These are phyloP conservation scores for Diaporthe caulivora DNA, from an alignment of 2,329 filamentous ascomycete genomes.

Conservation along the genomic window DNA sequence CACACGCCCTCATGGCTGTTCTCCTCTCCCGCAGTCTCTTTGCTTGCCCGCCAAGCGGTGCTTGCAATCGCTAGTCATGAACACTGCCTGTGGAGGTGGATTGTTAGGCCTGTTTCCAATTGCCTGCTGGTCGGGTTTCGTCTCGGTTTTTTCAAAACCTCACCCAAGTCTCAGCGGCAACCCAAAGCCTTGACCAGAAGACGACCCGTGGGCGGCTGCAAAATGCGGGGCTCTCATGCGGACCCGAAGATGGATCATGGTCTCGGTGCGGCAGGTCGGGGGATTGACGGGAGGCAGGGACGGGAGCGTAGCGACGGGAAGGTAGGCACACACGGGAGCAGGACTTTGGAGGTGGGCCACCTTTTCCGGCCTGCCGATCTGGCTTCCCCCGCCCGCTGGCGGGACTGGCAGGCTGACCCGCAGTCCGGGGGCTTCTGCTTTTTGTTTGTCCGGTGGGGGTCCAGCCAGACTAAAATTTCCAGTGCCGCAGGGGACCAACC, in stretches of 20 bases:
- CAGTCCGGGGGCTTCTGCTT: neutral
- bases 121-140: slow-evolving; percentile 7
- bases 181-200: slow-evolving; percentile 21
- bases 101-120: slow-evolving; percentile 15
- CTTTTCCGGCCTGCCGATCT: neutral
- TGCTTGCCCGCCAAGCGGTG: neutral
- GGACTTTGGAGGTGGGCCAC: neutral
- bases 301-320: slow-evolving; percentile 5
- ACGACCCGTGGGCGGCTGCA: slow-evolving; percentile 4
- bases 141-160: slow-evolving; percentile 18
- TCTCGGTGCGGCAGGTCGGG: slow-evolving; percentile 17
- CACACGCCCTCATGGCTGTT: neutral
- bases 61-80: slow-evolving; percentile 10
- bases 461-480: neutral
- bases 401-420: slow-evolving; percentile 6
- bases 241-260: slow-evolving; percentile 13
- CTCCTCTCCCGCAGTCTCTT: neutral
- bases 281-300: neutral
- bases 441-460: slow-evolving; percentile 13
- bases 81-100: neutral
- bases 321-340: neutral
- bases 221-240: slow-evolving; percentile 9
- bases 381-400: neutral
- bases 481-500: neutral
- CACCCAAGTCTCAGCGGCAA: slow-evolving; percentile 27